Percentiles rank a stretch among this genome's conserved stretches.
Conservation (phyloP, 1,284 basidiomycete genomes). For the Cutaneotrichosporon sp. region DNA sequence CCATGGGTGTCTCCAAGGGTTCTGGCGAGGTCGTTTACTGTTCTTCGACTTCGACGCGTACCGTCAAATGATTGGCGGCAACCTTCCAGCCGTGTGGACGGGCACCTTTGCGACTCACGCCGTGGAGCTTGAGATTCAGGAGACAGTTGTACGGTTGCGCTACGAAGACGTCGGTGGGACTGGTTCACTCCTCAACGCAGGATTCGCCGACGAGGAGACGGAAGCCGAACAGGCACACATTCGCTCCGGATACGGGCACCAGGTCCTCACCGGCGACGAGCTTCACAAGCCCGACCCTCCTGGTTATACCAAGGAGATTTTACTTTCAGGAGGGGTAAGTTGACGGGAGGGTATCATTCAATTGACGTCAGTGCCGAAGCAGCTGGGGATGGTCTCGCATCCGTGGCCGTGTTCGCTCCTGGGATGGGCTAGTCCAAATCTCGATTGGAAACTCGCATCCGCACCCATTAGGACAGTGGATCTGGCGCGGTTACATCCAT, state of each 20-base stretch:
- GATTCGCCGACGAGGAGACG: conserved; percentile 35
- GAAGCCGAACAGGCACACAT: conserved; percentile 32
- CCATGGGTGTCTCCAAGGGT: conserved; percentile 49
- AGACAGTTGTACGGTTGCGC: conserved; percentile 43
- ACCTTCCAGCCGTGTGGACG: conserved; percentile 48
- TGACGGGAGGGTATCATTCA: neutral
- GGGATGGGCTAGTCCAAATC: conserved; percentile 46
- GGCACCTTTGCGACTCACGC: conserved; percentile 43
- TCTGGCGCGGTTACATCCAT: conserved; percentile 46
- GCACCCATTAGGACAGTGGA: conserved; percentile 38
- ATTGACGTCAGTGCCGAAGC: conserved; percentile 18
- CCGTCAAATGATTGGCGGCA: conserved; percentile 51
- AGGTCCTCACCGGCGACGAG: conserved; percentile 29
- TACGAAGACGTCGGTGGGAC: conserved; percentile 43
- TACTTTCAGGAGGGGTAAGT: conserved; percentile 40
- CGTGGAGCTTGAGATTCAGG: conserved; percentile 39
- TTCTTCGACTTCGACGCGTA: conserved; percentile 55
- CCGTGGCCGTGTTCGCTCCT: conserved; percentile 43
- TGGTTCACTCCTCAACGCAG: conserved; percentile 37
- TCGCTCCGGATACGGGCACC: conserved; percentile 35
- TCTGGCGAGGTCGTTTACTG: conserved; percentile 53
- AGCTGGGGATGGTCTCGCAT: conserved; percentile 38
- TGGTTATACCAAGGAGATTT: conserved; percentile 49
- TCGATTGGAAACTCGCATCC: conserved; percentile 17
- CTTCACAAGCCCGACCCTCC: conserved; percentile 31